A percentile compares a stretch with the other conserved stretches of the same genome.
Conservation (phyloP, 169 alveolate genomes). For the Plasmodium relictum region DNA sequence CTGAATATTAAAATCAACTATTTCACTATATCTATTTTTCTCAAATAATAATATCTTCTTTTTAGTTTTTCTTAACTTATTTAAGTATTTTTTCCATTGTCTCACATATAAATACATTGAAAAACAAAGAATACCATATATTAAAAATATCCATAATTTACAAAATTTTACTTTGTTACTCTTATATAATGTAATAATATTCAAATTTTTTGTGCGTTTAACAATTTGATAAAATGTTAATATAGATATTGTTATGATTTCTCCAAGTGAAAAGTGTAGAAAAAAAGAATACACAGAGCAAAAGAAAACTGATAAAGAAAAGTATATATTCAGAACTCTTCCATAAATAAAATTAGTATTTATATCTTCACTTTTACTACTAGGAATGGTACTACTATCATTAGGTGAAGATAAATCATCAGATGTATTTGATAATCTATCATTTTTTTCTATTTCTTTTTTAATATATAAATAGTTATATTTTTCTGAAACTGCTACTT, state of each 20-base stretch:
- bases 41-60: conserved; percentile 40
- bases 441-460: conserved; percentile 54
- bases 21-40: conserved; percentile 54
- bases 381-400: conserved; percentile 28
- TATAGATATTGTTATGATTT: conserved; percentile 35
- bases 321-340: conserved; percentile 34
- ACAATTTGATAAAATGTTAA: conserved; percentile 69
- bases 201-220: conserved; percentile 50
- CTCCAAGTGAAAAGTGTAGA: conserved; percentile 62
- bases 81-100: conserved; percentile 35
- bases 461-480: conserved; percentile 53
- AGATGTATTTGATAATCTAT: conserved; percentile 53
- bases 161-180: conserved; percentile 32
- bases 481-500: conserved; percentile 47
- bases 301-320: conserved; percentile 52
- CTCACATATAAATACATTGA: conserved; percentile 53
- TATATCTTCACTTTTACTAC: conserved; percentile 74
- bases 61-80: conserved; percentile 19
- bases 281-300: conserved; percentile 15
- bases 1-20: conserved; percentile 55
- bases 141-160: conserved; percentile 23
- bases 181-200: conserved; percentile 10
- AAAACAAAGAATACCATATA: conserved; percentile 33
- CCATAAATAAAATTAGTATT: conserved; percentile 37
- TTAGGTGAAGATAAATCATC: conserved; percentile 53